Evolutionary conservation across 2,329 filamentous ascomycete genomes (phyloP).

Genomic region (Delphinella strobiligena): DNA sequence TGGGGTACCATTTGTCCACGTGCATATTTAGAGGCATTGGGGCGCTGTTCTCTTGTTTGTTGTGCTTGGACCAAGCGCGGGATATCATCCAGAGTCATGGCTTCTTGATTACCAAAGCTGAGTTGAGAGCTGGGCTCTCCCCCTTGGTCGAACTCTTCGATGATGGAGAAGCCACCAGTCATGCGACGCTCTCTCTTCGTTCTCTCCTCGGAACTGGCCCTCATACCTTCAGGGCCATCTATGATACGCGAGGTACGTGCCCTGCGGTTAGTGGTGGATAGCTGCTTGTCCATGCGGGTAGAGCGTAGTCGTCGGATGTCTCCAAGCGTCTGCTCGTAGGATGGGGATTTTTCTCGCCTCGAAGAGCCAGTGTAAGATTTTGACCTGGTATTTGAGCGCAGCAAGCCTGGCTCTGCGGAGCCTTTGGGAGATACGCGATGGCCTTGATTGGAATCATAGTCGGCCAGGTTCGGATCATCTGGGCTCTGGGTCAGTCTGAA

Average conservation of each 20-base stretch:
- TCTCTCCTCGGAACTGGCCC: not conserved
- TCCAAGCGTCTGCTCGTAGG: constrained; percentile 90
- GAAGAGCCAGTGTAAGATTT: constrained; percentile 57
- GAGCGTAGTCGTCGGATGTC: constrained; percentile 87
- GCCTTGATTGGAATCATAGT: constrained; percentile 55
- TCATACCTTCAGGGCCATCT: constrained; percentile 64
- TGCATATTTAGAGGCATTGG: constrained; percentile 65
- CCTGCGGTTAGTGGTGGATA: constrained; percentile 86
- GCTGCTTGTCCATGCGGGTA: constrained; percentile 83
- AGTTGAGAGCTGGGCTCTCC: constrained; percentile 58
- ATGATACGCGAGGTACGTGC: constrained; percentile 86
- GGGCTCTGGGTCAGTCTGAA: constrained; percentile 11
- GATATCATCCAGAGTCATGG: constrained; percentile 89
- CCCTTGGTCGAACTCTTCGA: constrained; percentile 62
- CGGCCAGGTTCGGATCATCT: constrained; percentile 58
- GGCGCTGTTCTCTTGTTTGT: constrained; percentile 81
- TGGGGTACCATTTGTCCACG: constrained; percentile 56
- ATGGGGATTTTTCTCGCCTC: constrained; percentile 47
- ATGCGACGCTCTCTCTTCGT: constrained; percentile 30
- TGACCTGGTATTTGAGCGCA: constrained; percentile 57
- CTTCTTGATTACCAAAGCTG: constrained; percentile 82
- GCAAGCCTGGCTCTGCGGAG: constrained; percentile 37
- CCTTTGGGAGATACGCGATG: constrained; percentile 38
- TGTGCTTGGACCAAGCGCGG: constrained; percentile 91
- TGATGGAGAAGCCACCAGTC: constrained; percentile 56